phyloP scores from a whole-genome alignment of 257 asterid species.

The Solanum ahanhuiri region DNA sequence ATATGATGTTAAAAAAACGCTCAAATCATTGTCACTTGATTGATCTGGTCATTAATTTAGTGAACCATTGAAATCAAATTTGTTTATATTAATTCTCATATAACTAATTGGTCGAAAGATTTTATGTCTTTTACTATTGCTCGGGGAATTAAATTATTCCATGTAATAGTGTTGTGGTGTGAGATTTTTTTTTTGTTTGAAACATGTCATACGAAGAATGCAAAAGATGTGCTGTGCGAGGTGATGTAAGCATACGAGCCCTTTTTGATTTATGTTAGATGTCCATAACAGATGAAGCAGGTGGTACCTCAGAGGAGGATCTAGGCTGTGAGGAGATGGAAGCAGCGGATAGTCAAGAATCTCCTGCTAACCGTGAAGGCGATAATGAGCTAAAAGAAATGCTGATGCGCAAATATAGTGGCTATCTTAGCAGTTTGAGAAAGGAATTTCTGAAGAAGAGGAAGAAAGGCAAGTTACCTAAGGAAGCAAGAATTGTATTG shows the following conservation, averaged over 20 bases:
- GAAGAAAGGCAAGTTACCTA: conserved; percentile 65
- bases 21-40: background rate
- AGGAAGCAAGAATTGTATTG: conserved; percentile 45
- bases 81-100: background rate
- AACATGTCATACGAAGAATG: background rate
- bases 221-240: background rate
- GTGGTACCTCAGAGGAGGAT: conserved; percentile 38
- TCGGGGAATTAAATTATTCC: background rate
- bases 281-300: conserved; percentile 31
- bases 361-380: conserved; percentile 7
- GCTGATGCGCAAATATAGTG: conserved; percentile 70
- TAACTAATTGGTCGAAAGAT: background rate
- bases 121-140: background rate
- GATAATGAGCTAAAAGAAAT: conserved; percentile 45
- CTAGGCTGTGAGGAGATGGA: conserved; percentile 27
- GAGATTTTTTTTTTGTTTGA: background rate
- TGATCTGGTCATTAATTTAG: background rate
- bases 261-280: background rate
- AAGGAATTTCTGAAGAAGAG: conserved; percentile 61
- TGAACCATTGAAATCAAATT: background rate
- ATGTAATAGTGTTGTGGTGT: background rate
- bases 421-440: conserved; percentile 53
- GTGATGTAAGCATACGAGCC: background rate
- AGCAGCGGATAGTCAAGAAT: conserved; percentile 21
- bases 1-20: background rate